These are phyloP conservation scores for Kodamaea plutei DNA, from an alignment of 1,139 yeast genomes.

Conservation along the genomic window DNA sequence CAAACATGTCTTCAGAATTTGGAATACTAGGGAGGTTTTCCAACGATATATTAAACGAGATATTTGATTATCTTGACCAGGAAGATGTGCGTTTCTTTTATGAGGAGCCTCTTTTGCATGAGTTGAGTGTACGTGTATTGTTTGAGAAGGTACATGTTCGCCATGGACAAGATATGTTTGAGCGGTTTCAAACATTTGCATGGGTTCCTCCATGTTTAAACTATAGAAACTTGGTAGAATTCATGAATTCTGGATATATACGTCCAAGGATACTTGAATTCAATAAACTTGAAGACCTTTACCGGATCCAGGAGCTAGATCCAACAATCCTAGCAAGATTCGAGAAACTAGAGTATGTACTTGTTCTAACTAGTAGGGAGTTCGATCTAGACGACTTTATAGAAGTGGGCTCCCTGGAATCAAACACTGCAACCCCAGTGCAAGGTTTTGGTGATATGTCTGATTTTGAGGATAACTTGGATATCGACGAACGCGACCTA, in stretches of 20 bases:
- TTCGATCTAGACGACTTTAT: not conserved
- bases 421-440: not conserved
- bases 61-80: slow-evolving; percentile 1
- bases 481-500: not conserved
- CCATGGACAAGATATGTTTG: not conserved
- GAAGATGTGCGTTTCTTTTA: slow-evolving; percentile 2
- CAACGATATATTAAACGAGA: slow-evolving; percentile 1
- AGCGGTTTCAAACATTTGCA: slow-evolving; percentile 1
- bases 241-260: slow-evolving; percentile 1
- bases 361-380: not conserved
- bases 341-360: not conserved
- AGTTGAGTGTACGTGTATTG: not conserved
- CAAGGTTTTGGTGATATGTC: not conserved
- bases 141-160: slow-evolving; percentile 2
- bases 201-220: not conserved
- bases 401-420: not conserved
- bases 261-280: slow-evolving; percentile 1
- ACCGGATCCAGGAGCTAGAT: not conserved
- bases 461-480: not conserved
- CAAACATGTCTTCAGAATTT: too few relatives aligned
- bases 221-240: slow-evolving; percentile 1
- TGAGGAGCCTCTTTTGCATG: slow-evolving; percentile 1
- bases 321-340: slow-evolving; percentile 1
- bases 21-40: slow-evolving; percentile 1
- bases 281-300: not conserved